Percentiles rank a stretch among this genome's conserved stretches.
Conservation (phyloP, 2,329 filamentous ascomycete species). For the Penicillium sp. region DNA sequence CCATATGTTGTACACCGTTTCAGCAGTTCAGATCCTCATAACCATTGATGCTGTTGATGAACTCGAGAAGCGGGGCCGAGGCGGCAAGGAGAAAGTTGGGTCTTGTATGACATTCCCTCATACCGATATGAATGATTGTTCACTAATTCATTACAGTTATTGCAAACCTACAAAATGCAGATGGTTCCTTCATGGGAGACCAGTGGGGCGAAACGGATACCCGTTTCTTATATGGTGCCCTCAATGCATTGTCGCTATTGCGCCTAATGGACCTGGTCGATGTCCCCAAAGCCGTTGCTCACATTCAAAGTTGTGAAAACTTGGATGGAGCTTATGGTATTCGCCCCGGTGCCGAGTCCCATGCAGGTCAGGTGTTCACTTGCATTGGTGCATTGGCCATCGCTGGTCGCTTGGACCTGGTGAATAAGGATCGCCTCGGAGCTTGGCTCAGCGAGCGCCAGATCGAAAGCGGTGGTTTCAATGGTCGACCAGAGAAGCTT, state of each 20-base stretch:
- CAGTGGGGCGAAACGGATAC: conserved; percentile 96
- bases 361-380: conserved; percentile 91
- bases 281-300: conserved; percentile 66
- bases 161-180: conserved; percentile 70
- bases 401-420: conserved; percentile 67
- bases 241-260: conserved; percentile 82
- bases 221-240: conserved; percentile 79
- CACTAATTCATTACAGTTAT: conserved; percentile 51
- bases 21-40: conserved; percentile 84
- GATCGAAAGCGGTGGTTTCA: conserved; percentile 74
- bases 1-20: conserved; percentile 92
- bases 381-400: conserved; percentile 83
- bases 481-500: conserved; percentile 86
- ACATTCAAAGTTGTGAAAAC: conserved; percentile 77
- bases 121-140: conserved; percentile 2
- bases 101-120: conserved; percentile 54
- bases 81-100: conserved; percentile 63
- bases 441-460: conserved; percentile 92
- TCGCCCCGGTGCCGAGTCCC: conserved; percentile 81
- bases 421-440: conserved; percentile 72
- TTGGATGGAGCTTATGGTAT: conserved; percentile 92
- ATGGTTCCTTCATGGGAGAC: conserved; percentile 84
- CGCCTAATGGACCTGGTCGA: conserved; percentile 64
- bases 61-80: conserved; percentile 60
- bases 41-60: conserved; percentile 76